These are phyloP conservation scores for Phaeosphaeria sp. DNA, from an alignment of 2,329 filamentous ascomycete genomes.

Conservation along the genomic window DNA sequence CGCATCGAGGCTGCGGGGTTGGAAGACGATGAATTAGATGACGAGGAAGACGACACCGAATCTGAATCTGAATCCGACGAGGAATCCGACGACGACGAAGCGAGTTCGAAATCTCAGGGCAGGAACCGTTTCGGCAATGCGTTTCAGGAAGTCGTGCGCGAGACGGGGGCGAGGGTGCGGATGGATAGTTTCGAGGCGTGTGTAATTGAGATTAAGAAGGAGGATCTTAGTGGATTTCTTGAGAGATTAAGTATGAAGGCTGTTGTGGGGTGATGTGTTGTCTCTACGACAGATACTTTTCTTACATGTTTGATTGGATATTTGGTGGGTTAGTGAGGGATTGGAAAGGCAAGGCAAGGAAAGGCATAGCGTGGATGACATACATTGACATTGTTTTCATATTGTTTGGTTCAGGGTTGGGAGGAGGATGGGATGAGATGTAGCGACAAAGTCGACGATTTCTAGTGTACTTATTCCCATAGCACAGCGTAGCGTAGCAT, in stretches of 20 bases:
- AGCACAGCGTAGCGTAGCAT: neutral
- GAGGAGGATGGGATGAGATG: neutral
- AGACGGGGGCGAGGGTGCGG: constrained; percentile 86
- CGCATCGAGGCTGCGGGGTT: constrained; percentile 60
- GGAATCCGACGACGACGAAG: constrained; percentile 58
- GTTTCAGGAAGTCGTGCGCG: constrained; percentile 91
- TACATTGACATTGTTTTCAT: neutral
- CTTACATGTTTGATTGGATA: neutral
- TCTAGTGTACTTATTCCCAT: neutral
- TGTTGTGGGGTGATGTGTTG: constrained; percentile 63
- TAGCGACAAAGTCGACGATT: neutral
- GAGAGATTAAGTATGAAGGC: constrained; percentile 91
- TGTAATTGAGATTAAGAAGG: constrained; percentile 96
- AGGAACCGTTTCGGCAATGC: constrained; percentile 91
- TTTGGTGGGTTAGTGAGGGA: neutral
- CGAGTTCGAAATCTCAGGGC: constrained; percentile 72
- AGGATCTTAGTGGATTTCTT: constrained; percentile 88
- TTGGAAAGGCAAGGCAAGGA: neutral
- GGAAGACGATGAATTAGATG: constrained; percentile 65
- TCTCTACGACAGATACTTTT: neutral
- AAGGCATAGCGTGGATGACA: constrained; percentile 5
- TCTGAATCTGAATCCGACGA: constrained; percentile 35
- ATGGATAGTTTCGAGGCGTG: constrained; percentile 98
- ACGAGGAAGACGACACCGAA: constrained; percentile 61
- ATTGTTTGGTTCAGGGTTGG: neutral